Base-by-base conservation (phyloP, 768 basidiomycete species). In the Kwoniella europaea region DNA sequence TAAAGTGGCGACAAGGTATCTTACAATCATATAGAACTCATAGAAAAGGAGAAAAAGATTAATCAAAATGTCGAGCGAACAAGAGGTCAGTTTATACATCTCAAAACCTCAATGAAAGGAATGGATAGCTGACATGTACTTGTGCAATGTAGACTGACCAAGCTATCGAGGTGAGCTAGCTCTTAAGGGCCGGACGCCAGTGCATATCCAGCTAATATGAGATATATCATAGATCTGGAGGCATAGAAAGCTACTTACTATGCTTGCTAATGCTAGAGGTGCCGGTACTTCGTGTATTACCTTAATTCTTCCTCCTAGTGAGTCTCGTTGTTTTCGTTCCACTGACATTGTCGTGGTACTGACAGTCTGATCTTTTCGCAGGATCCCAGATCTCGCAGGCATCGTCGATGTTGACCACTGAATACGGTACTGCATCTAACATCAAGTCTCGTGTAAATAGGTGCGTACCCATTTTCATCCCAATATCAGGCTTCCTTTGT, bases 241-340 rank as follows among this genome's bases (percentile, higher is more conserved):
- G 86, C 91, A 96, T 86, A 94, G 95, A 87, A 98, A 97, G 87
- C 92, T 98, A 86, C 94, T 99, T 87, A 94, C 94, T 88, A 94
- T 92, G 85, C 90, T 98, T 85, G 93, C 98, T 83, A 87, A 90
- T 61, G 94, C 97, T 69, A 89, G 93, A 88, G 94, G 94, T 76
- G 94, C 93, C 78, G 93, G 97, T 70, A 99, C 97, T 69, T 96
- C 93, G 79, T 98, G 98, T 96, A 98, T 98, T 86, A 94, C 92
- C 85, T 88, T 98, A 73, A 95, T 98, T 85, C 90, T 98, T 70
- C 96, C 96, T 35, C 95, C 96, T 62, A 94, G 79, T 78, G 22
- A 54, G 78, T 74, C 15, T 42, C 42, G 29, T 35, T 58, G 57
- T 27, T 63, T 9, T 29, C 43, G 1, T 57, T 6, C 6, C 10